Conservation (phyloP, 306 rosid species). For the Pyrus bretschneideri region DNA sequence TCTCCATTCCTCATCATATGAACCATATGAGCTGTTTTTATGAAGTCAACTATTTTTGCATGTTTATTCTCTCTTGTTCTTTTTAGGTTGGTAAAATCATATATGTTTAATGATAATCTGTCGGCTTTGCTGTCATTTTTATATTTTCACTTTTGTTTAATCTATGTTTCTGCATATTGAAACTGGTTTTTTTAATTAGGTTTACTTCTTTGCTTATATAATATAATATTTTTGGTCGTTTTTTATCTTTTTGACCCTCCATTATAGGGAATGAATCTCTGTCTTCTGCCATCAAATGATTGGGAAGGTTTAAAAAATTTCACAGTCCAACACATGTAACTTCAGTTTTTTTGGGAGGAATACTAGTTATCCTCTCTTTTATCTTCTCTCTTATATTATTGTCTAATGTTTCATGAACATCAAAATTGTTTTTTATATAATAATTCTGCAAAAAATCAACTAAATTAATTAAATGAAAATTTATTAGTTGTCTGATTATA, state of each 20-base stretch:
- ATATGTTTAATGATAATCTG: conserved; percentile 35
- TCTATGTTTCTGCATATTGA: neutral
- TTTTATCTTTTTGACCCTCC: conserved; percentile 16
- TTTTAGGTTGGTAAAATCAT: conserved; percentile 21
- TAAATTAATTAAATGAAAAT: too few species aligned
- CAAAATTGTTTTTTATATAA: too few species aligned
- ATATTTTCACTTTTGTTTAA: conserved; percentile 1
- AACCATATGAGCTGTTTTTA: conserved; percentile 56
- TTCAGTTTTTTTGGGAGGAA: neutral
- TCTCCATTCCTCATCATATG: conserved; percentile 55
- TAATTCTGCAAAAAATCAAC: neutral
- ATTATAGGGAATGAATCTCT: conserved; percentile 7
- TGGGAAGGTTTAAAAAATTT: neutral
- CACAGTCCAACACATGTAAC: neutral
- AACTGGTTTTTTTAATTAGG: neutral
- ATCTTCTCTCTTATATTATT: neutral
- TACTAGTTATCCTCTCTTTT: neutral
- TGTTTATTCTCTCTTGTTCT: conserved; percentile 18
- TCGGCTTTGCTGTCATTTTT: conserved; percentile 56
- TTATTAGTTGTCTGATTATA: neutral
- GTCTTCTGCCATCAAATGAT: conserved; percentile 14
- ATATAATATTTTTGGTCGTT: neutral
- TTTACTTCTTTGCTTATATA: neutral
- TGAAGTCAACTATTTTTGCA: conserved; percentile 55
- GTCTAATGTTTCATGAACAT: neutral